These are phyloP conservation scores for Xylariaceae sp. DNA, from an alignment of 2,329 filamentous ascomycete species.

Conservation along the genomic window DNA sequence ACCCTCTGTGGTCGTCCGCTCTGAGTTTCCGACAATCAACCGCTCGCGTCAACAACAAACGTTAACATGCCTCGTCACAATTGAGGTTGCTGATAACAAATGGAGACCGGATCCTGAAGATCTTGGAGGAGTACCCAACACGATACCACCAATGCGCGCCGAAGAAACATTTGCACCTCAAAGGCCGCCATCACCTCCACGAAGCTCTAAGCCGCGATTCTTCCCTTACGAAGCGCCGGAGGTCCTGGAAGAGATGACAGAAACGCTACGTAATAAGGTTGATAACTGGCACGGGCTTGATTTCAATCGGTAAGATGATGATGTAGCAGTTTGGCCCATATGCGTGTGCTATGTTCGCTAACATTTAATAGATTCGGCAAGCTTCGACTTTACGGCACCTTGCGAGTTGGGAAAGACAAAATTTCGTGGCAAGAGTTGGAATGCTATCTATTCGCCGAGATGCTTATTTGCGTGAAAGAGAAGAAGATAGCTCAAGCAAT, in stretches of 20 bases:
- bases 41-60: slow-evolving; percentile 92
- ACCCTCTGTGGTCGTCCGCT: slow-evolving; percentile 88
- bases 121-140: slow-evolving; percentile 50
- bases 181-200: slow-evolving; percentile 56
- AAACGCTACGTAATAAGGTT: slow-evolving; percentile 79
- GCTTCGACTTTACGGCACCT: slow-evolving; percentile 79
- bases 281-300: slow-evolving; percentile 98
- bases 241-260: slow-evolving; percentile 77
- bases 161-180: slow-evolving; percentile 51
- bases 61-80: slow-evolving; percentile 86
- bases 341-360: slow-evolving; percentile 16
- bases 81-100: slow-evolving; percentile 89
- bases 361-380: slow-evolving; percentile 71
- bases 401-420: slow-evolving; percentile 93
- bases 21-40: slow-evolving; percentile 92
- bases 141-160: slow-evolving; percentile 41
- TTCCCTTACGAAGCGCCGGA: slow-evolving; percentile 72
- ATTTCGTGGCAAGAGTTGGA: slow-evolving; percentile 96
- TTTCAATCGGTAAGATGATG: slow-evolving; percentile 62
- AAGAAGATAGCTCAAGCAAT: slow-evolving; percentile 64
- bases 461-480: slow-evolving; percentile 99
- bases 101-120: slow-evolving; percentile 87
- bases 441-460: slow-evolving; percentile 95
- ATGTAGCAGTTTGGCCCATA: too few species aligned
- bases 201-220: slow-evolving; percentile 52